Base-by-base conservation (phyloP, 768 basidiomycete genomes). In the Dacryopinax primogenitus region DNA sequence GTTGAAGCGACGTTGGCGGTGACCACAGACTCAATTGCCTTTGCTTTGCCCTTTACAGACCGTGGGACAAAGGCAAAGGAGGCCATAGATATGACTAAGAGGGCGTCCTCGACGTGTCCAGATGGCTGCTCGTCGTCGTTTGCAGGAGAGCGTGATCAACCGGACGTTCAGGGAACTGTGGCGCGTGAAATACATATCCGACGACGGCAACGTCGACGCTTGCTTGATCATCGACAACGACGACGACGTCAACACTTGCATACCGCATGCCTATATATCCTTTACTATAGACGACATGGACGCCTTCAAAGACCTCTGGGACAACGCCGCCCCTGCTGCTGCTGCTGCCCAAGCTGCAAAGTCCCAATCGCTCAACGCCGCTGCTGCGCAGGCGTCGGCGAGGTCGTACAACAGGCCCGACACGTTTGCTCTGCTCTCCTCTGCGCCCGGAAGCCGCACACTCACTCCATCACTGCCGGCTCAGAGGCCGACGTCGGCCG, bases 211-310 rank as follows among this genome's bases (percentile, higher is more conserved):
- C 51, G 51, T 28, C 51, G 51, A 32, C 26, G 30, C 51, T 30
- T 4, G 15, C 12, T 58, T 58, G 26, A 11, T 28, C 51, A 28
- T 9, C 30, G 4, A 58, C 51, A 58, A 58, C 51, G 51, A 58
- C 26, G 15, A 28, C 51, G 32, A 58, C 26, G 9, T 30, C 26
- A 26, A 21, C 51, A 12, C n/a, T n/a, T n/a, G 26, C 51, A 58
- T 58, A 58, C 51, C 51, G 51, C 51, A 26, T 58, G 51, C 51
- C 23, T 58, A 28, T 58, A 58, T 58, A 58, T 58, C 51, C 51
- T 4, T 58, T 7, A 4, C 51, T 58, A 26, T 58, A 58, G 51
- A 58, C 51, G 2, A 30, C 26, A 58, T 58, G 51, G 51, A 58
- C 26, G 51, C 51, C 4, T 58, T 58, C 26, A 21, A 58, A 32